Percentiles rank a stretch among this genome's conserved stretches.
phyloP scores from a whole-genome alignment of 2,329 filamentous ascomycete species.

The Penicillium sp. region DNA sequence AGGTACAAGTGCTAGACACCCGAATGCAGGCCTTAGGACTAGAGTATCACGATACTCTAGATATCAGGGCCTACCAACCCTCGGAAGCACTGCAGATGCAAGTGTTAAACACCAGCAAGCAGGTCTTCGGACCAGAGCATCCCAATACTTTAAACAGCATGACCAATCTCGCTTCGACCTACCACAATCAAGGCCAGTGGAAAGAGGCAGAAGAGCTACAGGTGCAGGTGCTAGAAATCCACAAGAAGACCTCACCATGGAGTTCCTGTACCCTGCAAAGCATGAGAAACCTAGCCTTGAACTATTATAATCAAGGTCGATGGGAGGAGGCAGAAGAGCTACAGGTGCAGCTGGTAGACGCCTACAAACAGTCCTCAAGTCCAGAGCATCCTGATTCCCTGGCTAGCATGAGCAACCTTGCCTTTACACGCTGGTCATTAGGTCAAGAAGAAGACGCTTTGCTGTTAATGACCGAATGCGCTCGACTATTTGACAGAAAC shows the following conservation, averaged over 20 bases:
- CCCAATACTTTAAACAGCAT: conserved; percentile 3
- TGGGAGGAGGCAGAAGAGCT: too few relatives aligned
- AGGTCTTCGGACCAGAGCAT: not conserved
- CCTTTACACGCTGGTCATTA: too few relatives aligned
- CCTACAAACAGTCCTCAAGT: too few relatives aligned
- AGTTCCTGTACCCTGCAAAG: not conserved
- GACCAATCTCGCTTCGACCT: too few relatives aligned
- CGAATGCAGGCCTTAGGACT: not conserved
- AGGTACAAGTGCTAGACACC: not conserved
- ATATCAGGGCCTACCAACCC: too few relatives aligned
- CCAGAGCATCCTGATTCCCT: conserved; percentile 6
- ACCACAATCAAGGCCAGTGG: not conserved
- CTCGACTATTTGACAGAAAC: too few relatives aligned
- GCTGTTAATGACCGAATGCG: too few relatives aligned
- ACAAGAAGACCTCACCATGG: not conserved
- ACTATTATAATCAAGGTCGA: too few relatives aligned
- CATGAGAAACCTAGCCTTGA: not conserved
- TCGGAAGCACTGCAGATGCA: not conserved
- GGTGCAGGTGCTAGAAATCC: not conserved
- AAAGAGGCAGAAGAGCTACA: not conserved
- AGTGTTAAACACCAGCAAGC: not conserved
- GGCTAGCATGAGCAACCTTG: too few relatives aligned
- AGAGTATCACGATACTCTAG: not conserved
- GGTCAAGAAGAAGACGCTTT: too few relatives aligned
- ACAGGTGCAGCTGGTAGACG: too few relatives aligned